Evolutionary conservation across 163 green algal species (phyloP).

Genomic region (Prototheca cutis): DNA sequence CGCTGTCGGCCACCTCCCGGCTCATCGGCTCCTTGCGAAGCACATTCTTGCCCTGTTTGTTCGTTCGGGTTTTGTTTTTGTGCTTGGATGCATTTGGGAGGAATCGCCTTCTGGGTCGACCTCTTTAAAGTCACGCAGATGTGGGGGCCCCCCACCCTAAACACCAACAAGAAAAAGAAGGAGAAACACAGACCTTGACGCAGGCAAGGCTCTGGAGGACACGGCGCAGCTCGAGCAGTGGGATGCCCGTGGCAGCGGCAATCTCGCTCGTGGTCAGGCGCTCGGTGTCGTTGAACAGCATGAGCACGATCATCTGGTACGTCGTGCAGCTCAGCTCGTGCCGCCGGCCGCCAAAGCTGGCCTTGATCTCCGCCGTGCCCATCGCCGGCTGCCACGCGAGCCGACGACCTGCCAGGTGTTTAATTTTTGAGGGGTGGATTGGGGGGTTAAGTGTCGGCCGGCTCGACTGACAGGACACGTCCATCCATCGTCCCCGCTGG

Average conservation of each 20-base stretch:
- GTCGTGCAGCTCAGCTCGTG: conserved; percentile 79
- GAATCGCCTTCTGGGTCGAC: no score
- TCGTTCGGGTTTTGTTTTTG: no score
- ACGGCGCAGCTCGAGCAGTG: conserved; percentile 75
- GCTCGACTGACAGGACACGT: no score
- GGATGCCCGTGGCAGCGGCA: conserved; percentile 65
- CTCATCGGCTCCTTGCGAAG: conserved; percentile 80
- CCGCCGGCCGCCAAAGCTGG: conserved; percentile 41
- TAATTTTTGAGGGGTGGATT: no score
- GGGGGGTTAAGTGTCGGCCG: no score
- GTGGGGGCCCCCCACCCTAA: no score
- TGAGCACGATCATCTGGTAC: conserved; percentile 87
- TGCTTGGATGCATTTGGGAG: no score
- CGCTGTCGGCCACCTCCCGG: conserved; percentile 75
- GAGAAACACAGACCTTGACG: conserved; percentile 72
- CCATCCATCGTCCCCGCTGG: no score
- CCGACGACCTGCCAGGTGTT: conserved; percentile 52
- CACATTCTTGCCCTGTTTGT: conserved; percentile 89
- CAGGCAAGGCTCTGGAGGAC: conserved; percentile 79
- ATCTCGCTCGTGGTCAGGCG: conserved; percentile 55
- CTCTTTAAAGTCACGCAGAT: no score
- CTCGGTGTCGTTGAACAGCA: conserved; percentile 90
- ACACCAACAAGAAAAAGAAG: no score
- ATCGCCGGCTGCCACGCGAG: conserved; percentile 94
- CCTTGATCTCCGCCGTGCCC: conserved; percentile 71